phyloP scores from a whole-genome alignment of 2,329 filamentous ascomycete genomes.

The Clonostachys byssicola region DNA sequence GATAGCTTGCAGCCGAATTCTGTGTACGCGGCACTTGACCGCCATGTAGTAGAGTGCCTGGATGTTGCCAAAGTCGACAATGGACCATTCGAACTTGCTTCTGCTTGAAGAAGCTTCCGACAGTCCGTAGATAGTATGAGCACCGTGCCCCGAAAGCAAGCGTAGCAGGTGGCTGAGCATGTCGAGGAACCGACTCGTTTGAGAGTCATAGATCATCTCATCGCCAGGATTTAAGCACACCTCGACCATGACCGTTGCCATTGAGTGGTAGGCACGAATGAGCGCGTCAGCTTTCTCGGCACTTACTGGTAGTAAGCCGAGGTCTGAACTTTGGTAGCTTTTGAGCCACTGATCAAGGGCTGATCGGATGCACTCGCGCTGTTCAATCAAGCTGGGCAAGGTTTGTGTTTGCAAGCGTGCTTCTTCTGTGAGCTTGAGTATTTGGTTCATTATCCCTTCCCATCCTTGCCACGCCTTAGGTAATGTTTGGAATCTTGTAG shows the following conservation, averaged over 20 bases:
- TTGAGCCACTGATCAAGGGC: slow-evolving; percentile 11
- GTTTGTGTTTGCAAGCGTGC: background rate
- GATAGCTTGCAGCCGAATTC: slow-evolving; percentile 30
- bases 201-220: slow-evolving; percentile 29
- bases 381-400: no score
- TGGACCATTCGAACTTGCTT: slow-evolving; percentile 9
- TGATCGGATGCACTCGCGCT: slow-evolving; percentile 1
- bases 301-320: no score
- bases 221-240: slow-evolving; percentile 20
- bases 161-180: slow-evolving; percentile 18
- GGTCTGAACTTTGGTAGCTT: no score
- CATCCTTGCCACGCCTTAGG: background rate
- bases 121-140: background rate
- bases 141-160: background rate
- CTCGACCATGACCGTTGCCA: slow-evolving; percentile 35
- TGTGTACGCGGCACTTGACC: slow-evolving; percentile 37
- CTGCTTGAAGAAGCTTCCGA: background rate
- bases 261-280: slow-evolving; percentile 29
- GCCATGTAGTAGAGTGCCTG: slow-evolving; percentile 39
- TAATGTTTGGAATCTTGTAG: background rate
- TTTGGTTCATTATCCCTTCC: background rate
- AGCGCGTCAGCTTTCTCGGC: slow-evolving; percentile 10
- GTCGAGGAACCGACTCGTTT: slow-evolving; percentile 20
- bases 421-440: background rate
- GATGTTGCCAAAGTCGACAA: slow-evolving; percentile 37